Base-by-base conservation (phyloP, 2,329 filamentous ascomycete species). In the Akanthomyces lecanii region DNA sequence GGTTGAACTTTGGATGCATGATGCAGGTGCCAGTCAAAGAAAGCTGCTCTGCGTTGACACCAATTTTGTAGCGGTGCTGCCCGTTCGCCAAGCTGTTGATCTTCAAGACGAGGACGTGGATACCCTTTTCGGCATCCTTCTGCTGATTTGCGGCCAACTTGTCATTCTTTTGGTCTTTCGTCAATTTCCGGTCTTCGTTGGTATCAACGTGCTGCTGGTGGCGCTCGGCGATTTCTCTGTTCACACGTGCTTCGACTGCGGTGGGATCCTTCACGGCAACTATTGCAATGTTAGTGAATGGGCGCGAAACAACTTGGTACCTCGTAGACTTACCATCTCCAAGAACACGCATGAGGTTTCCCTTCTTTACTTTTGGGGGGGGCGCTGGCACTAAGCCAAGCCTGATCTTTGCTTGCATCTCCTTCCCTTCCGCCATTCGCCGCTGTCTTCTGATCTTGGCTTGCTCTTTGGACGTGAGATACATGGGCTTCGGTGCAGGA, bases 311-410 rank as follows among this genome's bases (percentile, higher is more conserved):
- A 8, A 25, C 14, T 11, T 28, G 64, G 45, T 18, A 62, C 42
- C 38, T 5, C 8, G 36, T 10, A 38, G 12, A 92, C 89, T 73
- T 72, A 76, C 75, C 75, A 68, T 97, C 92, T 66, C 95, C 95
- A 62, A 97, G 82, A 36, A 99, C 95, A 63, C 93, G 89, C 95
- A 99, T 99, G 72, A 99, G 85, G 75, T 99, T 99, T 63, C 89
- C 91, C 76, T 96, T 96, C 78, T 97, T 98, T 69, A 99, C 92
- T 77, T 98, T 99, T 12, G 95, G 94, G 30, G 93, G 90, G 33
- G 93, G 92, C 23, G 94, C 91, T 3, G 93, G 92, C 65, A 94
- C 89, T 16, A 99, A 82, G 23, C 95, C 95, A 12, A 99, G 81
- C 64, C 94, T 85, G 66, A 98, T 95, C 79, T 99, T 98, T 44